Conservation (phyloP, 441 rosid species). For the Lepidium campestre region DNA sequence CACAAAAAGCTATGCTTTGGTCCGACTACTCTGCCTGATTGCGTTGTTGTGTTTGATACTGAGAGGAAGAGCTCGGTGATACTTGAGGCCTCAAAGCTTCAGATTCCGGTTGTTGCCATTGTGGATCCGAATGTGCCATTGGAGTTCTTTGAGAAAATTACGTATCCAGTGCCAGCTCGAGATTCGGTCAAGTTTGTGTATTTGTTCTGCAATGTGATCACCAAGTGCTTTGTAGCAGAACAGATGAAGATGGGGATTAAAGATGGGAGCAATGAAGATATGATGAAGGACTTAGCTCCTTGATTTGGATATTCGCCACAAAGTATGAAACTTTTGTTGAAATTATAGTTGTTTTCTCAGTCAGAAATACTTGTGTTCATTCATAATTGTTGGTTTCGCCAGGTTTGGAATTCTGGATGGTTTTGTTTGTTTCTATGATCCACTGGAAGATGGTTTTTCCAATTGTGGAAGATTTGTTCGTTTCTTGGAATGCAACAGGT, state of each 20-base stretch:
- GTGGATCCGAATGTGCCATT: constrained; percentile 83
- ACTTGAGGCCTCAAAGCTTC: constrained; percentile 69
- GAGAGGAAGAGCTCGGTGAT: constrained; percentile 85
- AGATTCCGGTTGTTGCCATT: constrained; percentile 84
- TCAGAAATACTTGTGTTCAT: constrained; percentile 11
- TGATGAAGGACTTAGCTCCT: constrained; percentile 5
- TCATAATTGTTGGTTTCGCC: neutral
- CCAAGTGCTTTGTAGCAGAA: constrained; percentile 76
- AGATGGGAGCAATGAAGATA: constrained; percentile 25
- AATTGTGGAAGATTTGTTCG: neutral
- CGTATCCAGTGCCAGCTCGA: constrained; percentile 91
- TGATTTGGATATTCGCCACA: neutral
- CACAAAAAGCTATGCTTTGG: constrained; percentile 85
- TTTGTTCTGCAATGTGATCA: constrained; percentile 88
- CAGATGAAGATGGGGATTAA: constrained; percentile 44
- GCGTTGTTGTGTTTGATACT: constrained; percentile 83
- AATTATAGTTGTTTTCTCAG: neutral
- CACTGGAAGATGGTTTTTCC: neutral
- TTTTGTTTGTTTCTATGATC: neutral
- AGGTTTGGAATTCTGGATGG: neutral
- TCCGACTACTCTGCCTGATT: constrained; percentile 82
- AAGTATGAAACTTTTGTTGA: constrained; percentile 12
- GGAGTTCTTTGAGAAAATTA: constrained; percentile 67
- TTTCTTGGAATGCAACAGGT: neutral
- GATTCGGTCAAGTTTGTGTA: constrained; percentile 93